Evolutionary conservation across 805 yeast genomes (phyloP).

Genomic region (Komagataella mondaviorum): DNA sequence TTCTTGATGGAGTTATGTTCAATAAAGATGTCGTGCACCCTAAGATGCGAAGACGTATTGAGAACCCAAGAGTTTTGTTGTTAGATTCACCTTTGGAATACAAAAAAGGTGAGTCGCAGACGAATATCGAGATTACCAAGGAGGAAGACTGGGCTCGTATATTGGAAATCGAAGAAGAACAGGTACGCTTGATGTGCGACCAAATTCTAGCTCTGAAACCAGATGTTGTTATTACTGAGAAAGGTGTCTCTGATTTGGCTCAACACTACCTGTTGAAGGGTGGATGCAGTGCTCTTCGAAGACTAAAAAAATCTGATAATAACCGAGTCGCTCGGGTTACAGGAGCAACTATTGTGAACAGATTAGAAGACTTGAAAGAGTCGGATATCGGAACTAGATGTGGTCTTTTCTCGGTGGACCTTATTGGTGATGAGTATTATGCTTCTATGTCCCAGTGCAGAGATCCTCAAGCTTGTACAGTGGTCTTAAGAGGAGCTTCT

Average conservation of each 20-base stretch:
- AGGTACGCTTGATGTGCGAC: conserved; percentile 78
- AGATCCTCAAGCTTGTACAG: conserved; percentile 88
- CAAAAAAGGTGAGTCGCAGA: conserved; percentile 98
- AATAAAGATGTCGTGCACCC: conserved; percentile 99
- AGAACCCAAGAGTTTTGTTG: conserved; percentile 78
- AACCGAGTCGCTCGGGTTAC: conserved; percentile 95
- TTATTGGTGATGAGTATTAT: conserved; percentile 95
- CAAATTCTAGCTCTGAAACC: conserved; percentile 78
- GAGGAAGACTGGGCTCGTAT: conserved; percentile 95
- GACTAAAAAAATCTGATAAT: conserved; percentile 91
- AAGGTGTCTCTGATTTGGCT: conserved; percentile 96
- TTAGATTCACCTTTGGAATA: conserved; percentile 96
- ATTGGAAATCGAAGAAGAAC: conserved; percentile 95
- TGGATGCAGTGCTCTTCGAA: conserved; percentile 82
- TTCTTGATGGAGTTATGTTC: conserved; percentile 81
- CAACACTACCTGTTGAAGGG: conserved; percentile 93
- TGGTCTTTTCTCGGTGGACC: conserved; percentile 84
- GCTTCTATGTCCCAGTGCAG: conserved; percentile 71
- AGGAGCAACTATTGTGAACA: conserved; percentile 93
- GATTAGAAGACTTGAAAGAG: conserved; percentile 89
- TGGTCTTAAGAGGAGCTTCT: conserved; percentile 88
- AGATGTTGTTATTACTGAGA: conserved; percentile 90
- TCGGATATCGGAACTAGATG: conserved; percentile 80
- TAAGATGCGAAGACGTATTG: conserved; percentile 82
- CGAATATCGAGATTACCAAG: conserved; percentile 91